Evolutionary conservation across 495 filamentous ascomycete genomes (phyloP).

Genomic region (Aspergillus campestris): DNA sequence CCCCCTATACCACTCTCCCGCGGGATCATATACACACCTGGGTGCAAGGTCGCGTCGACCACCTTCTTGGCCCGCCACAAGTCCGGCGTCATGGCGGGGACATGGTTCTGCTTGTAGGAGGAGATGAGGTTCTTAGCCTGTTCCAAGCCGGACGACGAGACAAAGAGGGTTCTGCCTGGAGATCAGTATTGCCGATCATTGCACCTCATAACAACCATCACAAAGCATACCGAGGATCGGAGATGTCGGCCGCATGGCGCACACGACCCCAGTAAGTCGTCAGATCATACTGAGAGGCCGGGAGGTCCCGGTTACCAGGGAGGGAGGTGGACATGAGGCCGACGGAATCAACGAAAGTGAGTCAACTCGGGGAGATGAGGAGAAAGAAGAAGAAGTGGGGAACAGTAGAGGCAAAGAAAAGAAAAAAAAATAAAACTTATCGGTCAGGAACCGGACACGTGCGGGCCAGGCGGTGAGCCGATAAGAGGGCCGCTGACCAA

Average conservation of each 20-base stretch:
- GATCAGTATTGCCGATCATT: neutral
- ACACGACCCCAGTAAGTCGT: conserved; percentile 93
- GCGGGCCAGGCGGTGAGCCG: neutral
- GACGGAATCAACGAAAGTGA: conserved; percentile 4
- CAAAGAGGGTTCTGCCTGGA: conserved; percentile 61
- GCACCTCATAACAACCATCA: conserved; percentile 6
- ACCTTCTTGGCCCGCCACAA: conserved; percentile 95
- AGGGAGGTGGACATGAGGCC: conserved; percentile 77
- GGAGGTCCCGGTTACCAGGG: conserved; percentile 76
- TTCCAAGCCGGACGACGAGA: conserved; percentile 67
- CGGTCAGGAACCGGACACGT: conserved; percentile 6
- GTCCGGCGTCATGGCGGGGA: conserved; percentile 74
- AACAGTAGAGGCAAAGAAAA: conserved; percentile 5
- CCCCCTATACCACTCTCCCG: too few species aligned
- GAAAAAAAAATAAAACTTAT: conserved; percentile 17
- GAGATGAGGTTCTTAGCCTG: conserved; percentile 70
- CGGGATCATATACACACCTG: conserved; percentile 45
- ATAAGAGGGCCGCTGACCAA: too few species aligned
- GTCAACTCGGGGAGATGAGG: conserved; percentile 4
- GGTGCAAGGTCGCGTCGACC: conserved; percentile 90
- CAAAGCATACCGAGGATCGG: conserved; percentile 78
- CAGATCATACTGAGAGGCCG: conserved; percentile 85
- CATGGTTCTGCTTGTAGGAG: conserved; percentile 71
- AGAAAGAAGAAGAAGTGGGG: conserved; percentile 4
- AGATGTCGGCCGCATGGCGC: conserved; percentile 76